Evolutionary conservation across 306 rosid genomes (phyloP).

Genomic region (Cucurbita argyrosperma): DNA sequence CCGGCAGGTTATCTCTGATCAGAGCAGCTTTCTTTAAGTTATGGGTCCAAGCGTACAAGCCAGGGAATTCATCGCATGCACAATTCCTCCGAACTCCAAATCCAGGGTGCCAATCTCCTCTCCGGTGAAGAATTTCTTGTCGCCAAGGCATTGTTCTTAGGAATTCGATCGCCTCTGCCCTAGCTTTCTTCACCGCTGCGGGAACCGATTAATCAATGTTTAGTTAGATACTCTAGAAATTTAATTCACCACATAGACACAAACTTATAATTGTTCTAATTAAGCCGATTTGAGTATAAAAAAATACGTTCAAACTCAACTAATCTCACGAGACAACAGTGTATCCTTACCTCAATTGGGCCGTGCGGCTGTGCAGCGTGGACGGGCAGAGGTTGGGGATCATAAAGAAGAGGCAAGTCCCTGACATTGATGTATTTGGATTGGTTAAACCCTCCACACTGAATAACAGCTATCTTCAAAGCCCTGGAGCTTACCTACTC

Average conservation of each 20-base stretch:
- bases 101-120: conserved; percentile 15
- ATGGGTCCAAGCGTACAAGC: conserved; percentile 23
- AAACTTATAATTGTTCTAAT: too few species aligned
- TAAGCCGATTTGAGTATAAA: too few species aligned
- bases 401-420: conserved; percentile 21
- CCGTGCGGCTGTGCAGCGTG: conserved; percentile 39
- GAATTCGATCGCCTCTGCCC: not conserved
- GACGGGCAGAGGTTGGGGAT: conserved; percentile 38
- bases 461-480: not conserved
- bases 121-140: conserved; percentile 18
- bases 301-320: too few species aligned
- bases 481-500: not conserved
- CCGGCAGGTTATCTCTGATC: conserved; percentile 29
- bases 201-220: not conserved
- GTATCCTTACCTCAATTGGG: not conserved
- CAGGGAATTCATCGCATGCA: conserved; percentile 14
- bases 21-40: conserved; percentile 23
- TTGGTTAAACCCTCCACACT: conserved; percentile 4
- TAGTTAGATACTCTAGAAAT: too few species aligned
- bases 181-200: conserved; percentile 5
- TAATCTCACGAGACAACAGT: not conserved
- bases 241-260: too few species aligned
- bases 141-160: conserved; percentile 14
- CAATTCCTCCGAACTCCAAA: conserved; percentile 12
- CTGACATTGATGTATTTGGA: conserved; percentile 11